Base-by-base conservation (phyloP, 306 rosid species). In the Comarum palustre region DNA sequence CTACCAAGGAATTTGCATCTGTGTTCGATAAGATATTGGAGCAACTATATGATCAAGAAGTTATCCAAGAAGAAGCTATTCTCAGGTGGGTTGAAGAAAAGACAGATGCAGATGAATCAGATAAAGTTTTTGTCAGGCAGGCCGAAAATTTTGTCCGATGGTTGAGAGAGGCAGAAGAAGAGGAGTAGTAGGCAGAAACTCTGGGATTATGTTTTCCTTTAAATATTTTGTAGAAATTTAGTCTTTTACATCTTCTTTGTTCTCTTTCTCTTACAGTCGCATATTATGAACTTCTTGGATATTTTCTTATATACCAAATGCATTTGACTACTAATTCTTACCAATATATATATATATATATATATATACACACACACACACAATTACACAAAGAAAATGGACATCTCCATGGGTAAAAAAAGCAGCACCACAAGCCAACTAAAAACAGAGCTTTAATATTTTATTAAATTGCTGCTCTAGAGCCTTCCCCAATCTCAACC, bases 161-260 rank as follows among this genome's bases (percentile, higher is more conserved):
- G 99, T 74, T 94, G 81, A 86, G 77, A 83, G 95, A 82, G 68
- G 96, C 99, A 80, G 98, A 94, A 83, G 98, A 89, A 2, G 98
- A 87, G 0, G 81, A 92, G 42, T 75, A 81, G 25, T 86, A 79
- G 64, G 83, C 19, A 15, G 24, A 19, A 50, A 46, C n/a, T 46
- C 4, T 4, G 51, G 6, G 6, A 46, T 15, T 46, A 48, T 48
- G 8, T 48, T 48, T 48, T 16, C 22, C 0, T 47, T 16, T 5
- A 47, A 8, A 5, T 15, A 5, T 47, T 29, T 29, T 29, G 32
- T 32, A 32, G 36, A 32, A 32, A 32, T 2, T 1, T 48, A 5
- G 22, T 17, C 55, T 46, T 46, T 5, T 46, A 46, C 19, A 17
- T 46, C 51, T 46, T 11, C 16, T 10, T 42, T 42, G 46, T 42